Percentiles rank a stretch among this genome's conserved stretches.
Conservation (phyloP, 139 green algal species). For the Astrephomene gubernaculifera region DNA sequence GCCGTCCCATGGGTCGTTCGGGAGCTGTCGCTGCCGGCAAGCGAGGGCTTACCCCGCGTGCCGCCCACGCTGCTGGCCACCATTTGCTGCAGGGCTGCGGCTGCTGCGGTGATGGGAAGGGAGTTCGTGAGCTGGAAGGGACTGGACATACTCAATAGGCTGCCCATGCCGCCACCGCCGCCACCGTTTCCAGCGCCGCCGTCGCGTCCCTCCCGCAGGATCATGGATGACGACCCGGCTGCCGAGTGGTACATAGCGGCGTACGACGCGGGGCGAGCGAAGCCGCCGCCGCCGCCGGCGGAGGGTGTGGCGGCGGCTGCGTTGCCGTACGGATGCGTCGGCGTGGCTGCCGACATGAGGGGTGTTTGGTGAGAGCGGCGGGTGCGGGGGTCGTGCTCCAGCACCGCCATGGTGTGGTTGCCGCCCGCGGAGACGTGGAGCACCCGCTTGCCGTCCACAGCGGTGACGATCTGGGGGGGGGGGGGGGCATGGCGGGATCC, state of each 20-base stretch:
- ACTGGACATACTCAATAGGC: neutral
- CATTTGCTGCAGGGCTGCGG: slow-evolving; percentile 38
- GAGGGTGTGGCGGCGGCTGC: neutral
- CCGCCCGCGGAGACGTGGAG: slow-evolving; percentile 75
- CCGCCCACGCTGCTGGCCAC: neutral
- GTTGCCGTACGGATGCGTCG: neutral
- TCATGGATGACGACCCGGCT: too few species aligned
- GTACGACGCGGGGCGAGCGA: neutral
- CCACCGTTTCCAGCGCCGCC: neutral
- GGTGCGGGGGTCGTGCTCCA: slow-evolving; percentile 60
- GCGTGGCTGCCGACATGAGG: neutral
- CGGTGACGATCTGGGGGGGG: slow-evolving; percentile 44
- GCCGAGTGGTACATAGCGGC: neutral
- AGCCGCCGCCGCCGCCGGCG: neutral
- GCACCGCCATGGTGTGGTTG: slow-evolving; percentile 75
- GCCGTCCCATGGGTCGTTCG: neutral
- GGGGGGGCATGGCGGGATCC: neutral
- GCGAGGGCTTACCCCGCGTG: too few species aligned
- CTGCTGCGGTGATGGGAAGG: neutral
- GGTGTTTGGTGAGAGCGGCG: neutral
- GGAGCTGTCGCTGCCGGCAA: neutral
- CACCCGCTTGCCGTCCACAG: slow-evolving; percentile 56
- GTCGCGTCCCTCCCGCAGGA: neutral
- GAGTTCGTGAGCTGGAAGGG: slow-evolving; percentile 14
- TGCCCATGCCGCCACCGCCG: neutral